Base-by-base conservation (phyloP, 768 basidiomycete genomes). In the Lactarius sanguifluus region DNA sequence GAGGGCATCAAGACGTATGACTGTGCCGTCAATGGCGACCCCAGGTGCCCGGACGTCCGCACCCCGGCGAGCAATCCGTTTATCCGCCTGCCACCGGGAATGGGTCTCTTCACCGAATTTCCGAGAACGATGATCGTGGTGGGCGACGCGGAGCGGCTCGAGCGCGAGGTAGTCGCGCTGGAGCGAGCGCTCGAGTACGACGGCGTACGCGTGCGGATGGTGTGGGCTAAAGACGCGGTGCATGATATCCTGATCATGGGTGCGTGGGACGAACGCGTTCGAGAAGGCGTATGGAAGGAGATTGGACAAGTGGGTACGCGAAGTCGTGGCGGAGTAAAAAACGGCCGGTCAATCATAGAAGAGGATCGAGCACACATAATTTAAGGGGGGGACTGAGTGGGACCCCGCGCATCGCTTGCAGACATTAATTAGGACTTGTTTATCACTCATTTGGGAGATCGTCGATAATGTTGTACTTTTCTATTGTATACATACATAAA, bases 131-230 rank as follows among this genome's bases (percentile, higher is more conserved):
- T 82, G 54, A 75, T 84, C 59, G 78, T 83, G 25, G 77, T 81
- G 38, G 84, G 84, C 4, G 81, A 83, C 66, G 82, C 82, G 45
- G 84, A 85, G 75, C 75, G 83, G 64, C 74, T 84, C 32, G 82
- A 82, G 69, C 73, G 78, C 36, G 83, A 85, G 72, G 81, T 83
- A 25, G 73, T 74, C 60, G 69, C 69, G 45, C 64, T 70, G 12
- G 68, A 69, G 54, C 59, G 64, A 15, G 69, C 64, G 23, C 50
- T 70, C 1, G 67, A 69, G 59, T 47, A 69, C 32, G 69, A 70
- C n/a, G 69, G 67, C n/a, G 69, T 65, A 25, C 67, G 67, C 30
- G 69, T 69, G 61, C 67, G 69, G 43, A 69, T 70, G 67, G 69
- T 64, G 13, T 70, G 69, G 69, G 69, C 69, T 9, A 65, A 60